phyloP scores from a whole-genome alignment of 805 yeast genomes.

The Yarrowia hollandica region DNA sequence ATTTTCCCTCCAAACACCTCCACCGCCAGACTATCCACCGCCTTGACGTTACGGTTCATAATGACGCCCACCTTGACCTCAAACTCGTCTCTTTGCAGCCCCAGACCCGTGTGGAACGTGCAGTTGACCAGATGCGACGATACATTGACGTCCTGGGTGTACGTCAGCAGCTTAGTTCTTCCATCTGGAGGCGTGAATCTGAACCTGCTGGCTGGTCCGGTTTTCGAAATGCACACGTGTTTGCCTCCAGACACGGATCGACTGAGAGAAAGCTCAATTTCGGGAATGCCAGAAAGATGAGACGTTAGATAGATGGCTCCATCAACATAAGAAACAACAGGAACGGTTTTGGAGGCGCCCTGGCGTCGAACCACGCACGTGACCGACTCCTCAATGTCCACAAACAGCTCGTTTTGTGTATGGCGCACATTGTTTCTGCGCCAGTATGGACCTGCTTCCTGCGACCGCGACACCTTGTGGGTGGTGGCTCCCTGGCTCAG shows the following conservation, averaged over 20 bases:
- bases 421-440: constrained; percentile 68
- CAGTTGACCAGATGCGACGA: constrained; percentile 55
- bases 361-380: neutral
- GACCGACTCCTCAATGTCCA: constrained; percentile 67
- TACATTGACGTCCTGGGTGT: constrained; percentile 49
- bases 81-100: constrained; percentile 56
- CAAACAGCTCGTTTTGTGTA: constrained; percentile 79
- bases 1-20: constrained; percentile 47
- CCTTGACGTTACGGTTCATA: constrained; percentile 48
- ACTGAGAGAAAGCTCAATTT: constrained; percentile 57
- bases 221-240: constrained; percentile 59
- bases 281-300: constrained; percentile 76
- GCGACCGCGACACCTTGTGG: constrained; percentile 31
- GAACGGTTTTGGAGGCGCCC: constrained; percentile 28
- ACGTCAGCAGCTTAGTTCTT: constrained; percentile 58
- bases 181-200: constrained; percentile 91
- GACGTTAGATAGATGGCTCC: constrained; percentile 68
- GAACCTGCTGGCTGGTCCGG: neutral
- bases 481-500: constrained; percentile 44
- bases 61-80: constrained; percentile 57
- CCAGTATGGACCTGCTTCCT: constrained; percentile 62
- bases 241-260: constrained; percentile 34
- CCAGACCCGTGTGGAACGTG: constrained; percentile 56
- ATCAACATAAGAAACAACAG: constrained; percentile 45
- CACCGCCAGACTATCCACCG: constrained; percentile 51